Evolutionary conservation across 139 green algal species (phyloP).

Genomic region (Volvox africanus): DNA sequence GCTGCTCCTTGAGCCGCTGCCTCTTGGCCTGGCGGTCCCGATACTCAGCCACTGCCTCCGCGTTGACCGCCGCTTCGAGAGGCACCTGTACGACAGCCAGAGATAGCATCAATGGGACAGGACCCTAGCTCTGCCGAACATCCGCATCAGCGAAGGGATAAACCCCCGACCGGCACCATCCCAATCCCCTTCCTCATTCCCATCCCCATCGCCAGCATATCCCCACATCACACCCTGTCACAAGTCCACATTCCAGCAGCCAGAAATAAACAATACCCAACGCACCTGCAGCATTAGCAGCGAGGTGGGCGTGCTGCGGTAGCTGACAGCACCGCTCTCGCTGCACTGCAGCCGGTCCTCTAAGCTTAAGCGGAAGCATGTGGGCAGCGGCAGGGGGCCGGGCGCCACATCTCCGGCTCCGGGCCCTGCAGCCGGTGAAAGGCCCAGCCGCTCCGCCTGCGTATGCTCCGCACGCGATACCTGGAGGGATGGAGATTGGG

Average conservation of each 20-base stretch:
- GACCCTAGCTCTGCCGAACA: too few relatives aligned
- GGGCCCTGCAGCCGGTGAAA: conserved; percentile 29
- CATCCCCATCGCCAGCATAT: too few relatives aligned
- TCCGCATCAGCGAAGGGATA: too few relatives aligned
- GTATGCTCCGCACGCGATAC: conserved; percentile 58
- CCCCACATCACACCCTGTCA: too few relatives aligned
- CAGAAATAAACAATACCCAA: too few relatives aligned
- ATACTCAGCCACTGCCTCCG: conserved; percentile 76
- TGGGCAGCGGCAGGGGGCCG: conserved; percentile 32
- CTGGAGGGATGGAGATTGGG: neutral
- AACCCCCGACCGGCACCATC: too few relatives aligned
- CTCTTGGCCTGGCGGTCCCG: conserved; percentile 84
- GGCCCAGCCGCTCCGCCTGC: conserved; percentile 45
- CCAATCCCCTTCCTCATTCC: too few relatives aligned
- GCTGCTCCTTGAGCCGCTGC: conserved; percentile 75
- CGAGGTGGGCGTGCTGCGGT: conserved; percentile 57
- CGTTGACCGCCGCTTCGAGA: conserved; percentile 90
- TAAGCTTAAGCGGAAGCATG: conserved; percentile 75
- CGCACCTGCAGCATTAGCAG: conserved; percentile 39
- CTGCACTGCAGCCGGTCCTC: conserved; percentile 74
- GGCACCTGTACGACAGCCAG: conserved; percentile 75
- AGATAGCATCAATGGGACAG: too few relatives aligned
- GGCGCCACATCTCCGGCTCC: neutral
- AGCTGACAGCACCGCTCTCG: conserved; percentile 73
- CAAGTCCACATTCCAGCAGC: too few relatives aligned